A percentile compares a stretch with the other conserved stretches of the same genome.
phyloP scores from a whole-genome alignment of 2,329 filamentous ascomycete genomes.

The Botrytis fabae region DNA sequence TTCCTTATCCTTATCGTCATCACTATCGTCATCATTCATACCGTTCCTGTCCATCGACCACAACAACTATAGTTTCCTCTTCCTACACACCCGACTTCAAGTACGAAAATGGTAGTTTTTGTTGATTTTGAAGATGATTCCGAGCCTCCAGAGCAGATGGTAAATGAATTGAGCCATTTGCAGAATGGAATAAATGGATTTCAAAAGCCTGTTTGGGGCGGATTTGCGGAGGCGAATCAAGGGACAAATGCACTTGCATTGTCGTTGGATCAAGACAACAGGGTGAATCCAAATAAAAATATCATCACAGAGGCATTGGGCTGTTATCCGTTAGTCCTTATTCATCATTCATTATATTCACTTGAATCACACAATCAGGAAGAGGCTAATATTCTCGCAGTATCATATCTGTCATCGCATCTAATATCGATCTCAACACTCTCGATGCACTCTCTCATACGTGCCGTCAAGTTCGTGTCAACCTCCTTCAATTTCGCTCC shows the following conservation, averaged over 20 bases:
- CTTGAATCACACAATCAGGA: constrained; percentile 3
- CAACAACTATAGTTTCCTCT: not conserved
- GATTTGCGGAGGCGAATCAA: constrained; percentile 19
- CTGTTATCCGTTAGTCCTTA: constrained; percentile 65
- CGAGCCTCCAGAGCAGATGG: constrained; percentile 35
- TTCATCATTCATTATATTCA: constrained; percentile 37
- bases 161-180: constrained; percentile 15
- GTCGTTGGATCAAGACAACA: constrained; percentile 22
- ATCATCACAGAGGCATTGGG: constrained; percentile 61
- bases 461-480: constrained; percentile 75
- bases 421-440: constrained; percentile 80
- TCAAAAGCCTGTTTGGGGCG: constrained; percentile 22
- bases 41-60: not conserved
- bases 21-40: not conserved
- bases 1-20: constrained; percentile 26
- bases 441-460: constrained; percentile 80
- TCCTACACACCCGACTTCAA: constrained; percentile 5
- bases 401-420: constrained; percentile 73
- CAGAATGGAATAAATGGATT: constrained; percentile 24
- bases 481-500: constrained; percentile 74
- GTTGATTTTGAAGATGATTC: constrained; percentile 40
- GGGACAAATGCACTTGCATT: not conserved
- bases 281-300: constrained; percentile 53
- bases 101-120: constrained; percentile 39
- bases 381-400: constrained; percentile 48